phyloP scores from a whole-genome alignment of 352 stramenopile species.

The Globisporangium ultimum region DNA sequence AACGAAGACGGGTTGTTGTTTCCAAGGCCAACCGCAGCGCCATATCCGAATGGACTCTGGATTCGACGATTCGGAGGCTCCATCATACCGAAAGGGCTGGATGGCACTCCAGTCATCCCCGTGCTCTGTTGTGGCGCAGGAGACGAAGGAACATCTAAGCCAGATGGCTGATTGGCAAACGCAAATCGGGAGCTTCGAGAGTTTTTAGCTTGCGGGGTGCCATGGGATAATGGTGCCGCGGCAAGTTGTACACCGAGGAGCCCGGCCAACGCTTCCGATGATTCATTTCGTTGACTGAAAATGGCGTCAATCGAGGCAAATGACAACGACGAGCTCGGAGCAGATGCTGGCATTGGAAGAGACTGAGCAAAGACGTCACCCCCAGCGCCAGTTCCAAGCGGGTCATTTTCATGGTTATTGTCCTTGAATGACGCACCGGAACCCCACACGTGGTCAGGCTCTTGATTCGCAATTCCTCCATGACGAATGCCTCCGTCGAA shows the following conservation, averaged over 20 bases:
- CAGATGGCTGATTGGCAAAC: constrained; percentile 61
- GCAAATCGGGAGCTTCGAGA: constrained; percentile 71
- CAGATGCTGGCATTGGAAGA: constrained; percentile 6
- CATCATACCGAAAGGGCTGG: constrained; percentile 17
- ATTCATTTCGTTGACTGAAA: constrained; percentile 71
- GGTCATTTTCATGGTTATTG: constrained; percentile 10
- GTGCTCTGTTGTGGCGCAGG: constrained; percentile 2
- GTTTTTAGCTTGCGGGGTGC: constrained; percentile 28
- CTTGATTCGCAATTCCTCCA: constrained; percentile 21
- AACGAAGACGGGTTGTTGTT: constrained; percentile 15
- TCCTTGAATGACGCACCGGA: constrained; percentile 5
- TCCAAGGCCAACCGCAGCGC: constrained; percentile 7
- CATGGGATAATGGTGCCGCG: constrained; percentile 38
- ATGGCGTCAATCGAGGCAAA: constrained; percentile 85
- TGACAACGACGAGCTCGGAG: constrained; percentile 33
- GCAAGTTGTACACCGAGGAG: constrained; percentile 60
- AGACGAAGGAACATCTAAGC: constrained; percentile 10
- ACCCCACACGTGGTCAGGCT: constrained; percentile 27
- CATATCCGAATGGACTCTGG: constrained; percentile 18
- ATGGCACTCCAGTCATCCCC: constrained; percentile 10
- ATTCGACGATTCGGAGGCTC: constrained; percentile 12
- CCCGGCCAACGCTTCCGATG: constrained; percentile 66
- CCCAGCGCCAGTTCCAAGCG: neutral
- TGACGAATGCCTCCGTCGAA: constrained; percentile 66
- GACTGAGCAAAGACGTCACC: constrained; percentile 7